Percentiles rank a stretch among this genome's conserved stretches.
These are phyloP conservation scores for Talinum fruticosum DNA, from an alignment of 148 eudicot species.

Conservation along the genomic window DNA sequence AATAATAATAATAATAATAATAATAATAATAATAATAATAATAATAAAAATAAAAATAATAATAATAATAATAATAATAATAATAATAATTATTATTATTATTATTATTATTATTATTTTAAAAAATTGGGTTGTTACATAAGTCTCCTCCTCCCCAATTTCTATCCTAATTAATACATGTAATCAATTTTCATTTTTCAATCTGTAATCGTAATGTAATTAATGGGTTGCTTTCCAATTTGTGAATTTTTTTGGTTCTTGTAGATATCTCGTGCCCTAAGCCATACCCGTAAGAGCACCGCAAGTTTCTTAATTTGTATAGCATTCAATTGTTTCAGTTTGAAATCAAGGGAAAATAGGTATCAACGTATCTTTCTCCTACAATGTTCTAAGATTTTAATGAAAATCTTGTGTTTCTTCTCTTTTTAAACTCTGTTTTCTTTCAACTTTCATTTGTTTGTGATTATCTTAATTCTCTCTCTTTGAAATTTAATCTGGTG, in stretches of 20 bases:
- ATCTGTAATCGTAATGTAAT: not conserved
- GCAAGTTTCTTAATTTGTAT: constrained; percentile 47
- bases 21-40: too few species aligned
- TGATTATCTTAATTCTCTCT: too few species aligned
- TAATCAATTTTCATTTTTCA: not conserved
- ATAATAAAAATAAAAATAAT: too few species aligned
- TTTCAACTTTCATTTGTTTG: too few species aligned
- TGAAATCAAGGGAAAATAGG: constrained; percentile 92
- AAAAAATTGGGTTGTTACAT: too few species aligned
- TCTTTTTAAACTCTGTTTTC: too few species aligned
- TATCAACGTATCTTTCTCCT: constrained; percentile 13
- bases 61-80: too few species aligned
- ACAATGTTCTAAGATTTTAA: not conserved
- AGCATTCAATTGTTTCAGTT: constrained; percentile 62
- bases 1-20: too few species aligned
- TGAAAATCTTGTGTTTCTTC: too few species aligned
- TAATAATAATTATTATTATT: too few species aligned
- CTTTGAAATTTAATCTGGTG: too few species aligned
- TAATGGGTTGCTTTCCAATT: not conserved
- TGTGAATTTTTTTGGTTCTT: not conserved
- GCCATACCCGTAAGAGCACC: constrained; percentile 69
- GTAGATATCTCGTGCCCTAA: constrained; percentile 72
- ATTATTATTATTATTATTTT: too few species aligned
- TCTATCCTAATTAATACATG: not conserved
- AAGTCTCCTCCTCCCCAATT: constrained; percentile 13